phyloP scores from a whole-genome alignment of 768 basidiomycete species.

The Tricholoma sp. region DNA sequence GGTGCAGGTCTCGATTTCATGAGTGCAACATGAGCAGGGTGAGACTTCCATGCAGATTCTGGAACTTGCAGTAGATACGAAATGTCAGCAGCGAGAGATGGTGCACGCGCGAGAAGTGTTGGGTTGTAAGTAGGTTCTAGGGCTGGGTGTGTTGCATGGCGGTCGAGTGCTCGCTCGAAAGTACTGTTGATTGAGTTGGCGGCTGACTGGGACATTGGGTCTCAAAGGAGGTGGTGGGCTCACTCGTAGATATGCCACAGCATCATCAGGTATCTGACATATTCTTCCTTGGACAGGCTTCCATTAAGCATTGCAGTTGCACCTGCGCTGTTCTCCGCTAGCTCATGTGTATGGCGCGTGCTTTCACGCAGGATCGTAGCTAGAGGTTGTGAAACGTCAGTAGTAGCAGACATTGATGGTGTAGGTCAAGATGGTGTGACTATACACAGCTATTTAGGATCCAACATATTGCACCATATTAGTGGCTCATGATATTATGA shows the following conservation, averaged over 20 bases:
- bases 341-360: slow-evolving; percentile 50
- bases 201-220: neutral
- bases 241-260: slow-evolving; percentile 79
- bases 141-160: slow-evolving; percentile 55
- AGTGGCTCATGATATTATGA: too few relatives aligned
- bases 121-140: slow-evolving; percentile 72
- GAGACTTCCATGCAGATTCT: slow-evolving; percentile 47
- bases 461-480: too few relatives aligned
- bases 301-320: slow-evolving; percentile 56
- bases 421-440: too few relatives aligned
- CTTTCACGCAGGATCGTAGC: slow-evolving; percentile 43
- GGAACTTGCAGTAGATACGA: slow-evolving; percentile 50
- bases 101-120: slow-evolving; percentile 55
- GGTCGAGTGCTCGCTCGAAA: slow-evolving; percentile 52
- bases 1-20: slow-evolving; percentile 40
- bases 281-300: slow-evolving; percentile 56
- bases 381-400: slow-evolving; percentile 37
- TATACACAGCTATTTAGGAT: too few relatives aligned
- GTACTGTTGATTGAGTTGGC: slow-evolving; percentile 28
- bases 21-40: slow-evolving; percentile 49
- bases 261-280: slow-evolving; percentile 67
- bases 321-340: slow-evolving; percentile 51
- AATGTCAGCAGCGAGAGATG: slow-evolving; percentile 63
- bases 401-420: slow-evolving; percentile 22
- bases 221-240: slow-evolving; percentile 19